Evolutionary conservation across 306 rosid genomes (phyloP).

Genomic region (Glycyrrhiza uralensis): DNA sequence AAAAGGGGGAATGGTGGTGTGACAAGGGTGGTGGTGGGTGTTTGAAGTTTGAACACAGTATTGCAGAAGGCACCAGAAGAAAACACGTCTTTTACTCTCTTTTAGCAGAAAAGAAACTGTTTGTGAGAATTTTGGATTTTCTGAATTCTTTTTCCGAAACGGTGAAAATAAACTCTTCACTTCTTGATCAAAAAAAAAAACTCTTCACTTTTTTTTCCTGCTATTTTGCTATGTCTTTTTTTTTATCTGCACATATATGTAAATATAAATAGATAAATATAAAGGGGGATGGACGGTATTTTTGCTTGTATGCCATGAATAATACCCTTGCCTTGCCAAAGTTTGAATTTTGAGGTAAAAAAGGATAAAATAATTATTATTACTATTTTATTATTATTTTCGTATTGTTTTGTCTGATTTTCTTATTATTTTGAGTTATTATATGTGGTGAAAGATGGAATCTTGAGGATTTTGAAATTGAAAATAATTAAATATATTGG

Average conservation of each 20-base stretch:
- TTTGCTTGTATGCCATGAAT: neutral
- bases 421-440: constrained; percentile 23
- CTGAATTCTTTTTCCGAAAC: neutral
- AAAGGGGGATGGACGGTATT: neutral
- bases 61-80: constrained; percentile 16
- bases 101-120: constrained; percentile 3
- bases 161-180: constrained; percentile 9
- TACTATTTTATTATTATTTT: constrained; percentile 1
- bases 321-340: neutral
- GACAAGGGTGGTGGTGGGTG: too few relatives aligned
- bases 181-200: constrained; percentile 1
- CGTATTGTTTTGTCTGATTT: neutral
- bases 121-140: constrained; percentile 17
- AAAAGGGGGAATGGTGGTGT: neutral
- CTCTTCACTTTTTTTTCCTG: neutral
- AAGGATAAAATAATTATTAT: constrained; percentile 23
- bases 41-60: constrained; percentile 14
- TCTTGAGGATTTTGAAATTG: constrained; percentile 19
- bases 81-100: neutral
- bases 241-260: neutral
- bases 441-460: constrained; percentile 1
- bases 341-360: constrained; percentile 16
- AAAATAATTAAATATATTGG: constrained; percentile 14
- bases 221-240: neutral
- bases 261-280: neutral